Evolutionary conservation across 2,329 filamentous ascomycete species (phyloP).

Genomic region (Alternaria burnsii): DNA sequence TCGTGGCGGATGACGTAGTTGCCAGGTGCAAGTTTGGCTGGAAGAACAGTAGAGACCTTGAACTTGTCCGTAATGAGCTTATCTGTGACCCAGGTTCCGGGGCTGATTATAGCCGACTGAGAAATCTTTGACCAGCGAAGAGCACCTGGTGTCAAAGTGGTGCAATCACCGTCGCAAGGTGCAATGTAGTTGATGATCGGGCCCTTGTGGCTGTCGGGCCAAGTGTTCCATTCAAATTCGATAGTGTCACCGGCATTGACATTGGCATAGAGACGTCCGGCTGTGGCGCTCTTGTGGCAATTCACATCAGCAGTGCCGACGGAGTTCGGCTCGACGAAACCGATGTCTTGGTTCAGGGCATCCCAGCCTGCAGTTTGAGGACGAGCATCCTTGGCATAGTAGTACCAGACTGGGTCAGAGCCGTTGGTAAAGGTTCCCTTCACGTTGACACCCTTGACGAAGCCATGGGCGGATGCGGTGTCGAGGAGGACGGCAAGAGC

Average conservation of each 20-base stretch:
- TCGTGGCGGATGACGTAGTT: constrained; percentile 66
- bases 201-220: constrained; percentile 49
- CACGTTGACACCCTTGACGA: constrained; percentile 37
- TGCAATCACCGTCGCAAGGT: constrained; percentile 38
- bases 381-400: constrained; percentile 32
- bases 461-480: constrained; percentile 42
- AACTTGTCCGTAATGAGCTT: constrained; percentile 56
- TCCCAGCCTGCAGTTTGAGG: constrained; percentile 48
- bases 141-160: constrained; percentile 30
- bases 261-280: constrained; percentile 43
- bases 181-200: constrained; percentile 41
- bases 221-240: constrained; percentile 49
- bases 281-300: constrained; percentile 52
- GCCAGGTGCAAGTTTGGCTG: constrained; percentile 55
- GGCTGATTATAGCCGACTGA: constrained; percentile 37
- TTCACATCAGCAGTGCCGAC: constrained; percentile 42
- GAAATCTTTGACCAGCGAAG: constrained; percentile 50
- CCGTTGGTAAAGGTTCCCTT: constrained; percentile 38
- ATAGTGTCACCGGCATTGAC: constrained; percentile 47
- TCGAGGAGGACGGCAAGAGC: constrained; percentile 31
- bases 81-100: constrained; percentile 47
- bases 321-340: constrained; percentile 46
- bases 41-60: constrained; percentile 56
- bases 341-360: constrained; percentile 48
- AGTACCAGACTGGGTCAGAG: constrained; percentile 46